Evolutionary conservation across 1,139 yeast species (phyloP).

Genomic region (Pichia sp.): DNA sequence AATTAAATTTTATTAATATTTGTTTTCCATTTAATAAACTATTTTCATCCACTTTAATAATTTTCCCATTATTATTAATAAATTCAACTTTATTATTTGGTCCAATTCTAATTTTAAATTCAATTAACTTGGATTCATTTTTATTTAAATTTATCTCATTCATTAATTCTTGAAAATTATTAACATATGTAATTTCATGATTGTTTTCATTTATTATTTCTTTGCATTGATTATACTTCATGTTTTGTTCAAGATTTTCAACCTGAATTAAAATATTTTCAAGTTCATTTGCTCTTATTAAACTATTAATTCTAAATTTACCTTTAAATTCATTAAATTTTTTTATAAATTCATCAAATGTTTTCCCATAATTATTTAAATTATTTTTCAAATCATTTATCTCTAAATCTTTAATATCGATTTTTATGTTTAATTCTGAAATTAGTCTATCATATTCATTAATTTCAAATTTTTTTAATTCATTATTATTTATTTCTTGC

Average conservation of each 20-base stretch:
- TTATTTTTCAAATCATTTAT: neutral
- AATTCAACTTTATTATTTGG: neutral
- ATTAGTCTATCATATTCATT: neutral
- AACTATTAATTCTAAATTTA: neutral
- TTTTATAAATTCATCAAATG: neutral
- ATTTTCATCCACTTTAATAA: neutral
- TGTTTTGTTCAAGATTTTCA: too few species aligned
- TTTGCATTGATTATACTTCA: neutral
- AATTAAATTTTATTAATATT: neutral
- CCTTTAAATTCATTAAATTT: neutral
- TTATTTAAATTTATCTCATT: neutral
- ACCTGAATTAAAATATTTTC: neutral
- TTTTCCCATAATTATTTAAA: neutral
- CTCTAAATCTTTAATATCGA: neutral
- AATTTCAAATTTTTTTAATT: neutral
- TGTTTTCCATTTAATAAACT: constrained; percentile 1
- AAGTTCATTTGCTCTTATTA: neutral
- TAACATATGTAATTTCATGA: neutral
- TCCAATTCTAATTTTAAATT: neutral
- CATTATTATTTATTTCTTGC: neutral
- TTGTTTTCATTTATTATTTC: neutral
- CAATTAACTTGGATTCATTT: neutral
- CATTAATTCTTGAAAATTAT: neutral
- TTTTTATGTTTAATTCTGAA: neutral
- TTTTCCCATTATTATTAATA: neutral